These are phyloP conservation scores for Davidsoniella eucalypti DNA, from an alignment of 2,329 filamentous ascomycete species.

Conservation along the genomic window DNA sequence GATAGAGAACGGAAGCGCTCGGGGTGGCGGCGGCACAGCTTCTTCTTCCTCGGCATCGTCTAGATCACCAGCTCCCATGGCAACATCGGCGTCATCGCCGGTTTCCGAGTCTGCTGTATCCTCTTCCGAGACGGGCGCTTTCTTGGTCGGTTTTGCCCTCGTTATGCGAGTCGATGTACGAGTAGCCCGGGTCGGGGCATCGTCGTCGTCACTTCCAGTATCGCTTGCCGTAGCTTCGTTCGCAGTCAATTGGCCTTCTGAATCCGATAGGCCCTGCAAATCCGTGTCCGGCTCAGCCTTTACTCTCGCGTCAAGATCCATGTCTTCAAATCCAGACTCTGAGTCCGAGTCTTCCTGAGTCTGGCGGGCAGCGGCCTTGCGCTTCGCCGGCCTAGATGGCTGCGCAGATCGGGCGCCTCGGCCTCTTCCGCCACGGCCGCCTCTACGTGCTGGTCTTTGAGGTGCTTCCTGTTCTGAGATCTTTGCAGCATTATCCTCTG, in stretches of 20 bases:
- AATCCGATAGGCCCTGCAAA: slow-evolving; percentile 19
- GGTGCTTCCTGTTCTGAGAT: not conserved
- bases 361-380: slow-evolving; percentile 28
- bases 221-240: slow-evolving; percentile 24
- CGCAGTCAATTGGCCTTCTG: slow-evolving; percentile 26
- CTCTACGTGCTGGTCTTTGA: not conserved
- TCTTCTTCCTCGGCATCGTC: slow-evolving; percentile 10
- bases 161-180: too few species aligned
- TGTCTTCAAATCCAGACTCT: slow-evolving; percentile 26
- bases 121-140: not conserved
- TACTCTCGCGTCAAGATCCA: slow-evolving; percentile 29
- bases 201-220: slow-evolving; percentile 27
- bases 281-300: slow-evolving; percentile 14
- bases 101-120: not conserved
- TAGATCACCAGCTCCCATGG: not conserved
- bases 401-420: slow-evolving; percentile 9
- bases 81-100: not conserved
- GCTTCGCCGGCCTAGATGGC: slow-evolving; percentile 30
- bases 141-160: not conserved
- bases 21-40: slow-evolving; percentile 21
- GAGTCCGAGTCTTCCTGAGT: slow-evolving; percentile 26
- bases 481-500: not conserved
- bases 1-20: slow-evolving; percentile 29
- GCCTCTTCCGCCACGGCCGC: slow-evolving; percentile 3
- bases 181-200: slow-evolving; percentile 15